Base-by-base conservation (phyloP, 169 alveolate species). In the Cryptosporidium sp. region DNA sequence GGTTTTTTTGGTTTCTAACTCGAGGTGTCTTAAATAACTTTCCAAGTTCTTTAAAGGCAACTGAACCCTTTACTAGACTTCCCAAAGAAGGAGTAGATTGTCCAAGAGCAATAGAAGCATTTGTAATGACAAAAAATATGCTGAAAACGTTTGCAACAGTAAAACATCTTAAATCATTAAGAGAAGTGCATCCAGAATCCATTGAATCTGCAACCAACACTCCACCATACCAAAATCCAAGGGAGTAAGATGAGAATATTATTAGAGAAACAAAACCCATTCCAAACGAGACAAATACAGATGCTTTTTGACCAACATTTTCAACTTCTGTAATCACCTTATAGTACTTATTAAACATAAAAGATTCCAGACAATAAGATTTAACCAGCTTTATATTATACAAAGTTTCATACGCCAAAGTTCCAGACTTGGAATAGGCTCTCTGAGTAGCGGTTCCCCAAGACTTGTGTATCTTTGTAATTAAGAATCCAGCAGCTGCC, bases 211-310 rank as follows among this genome's bases (percentile, higher is more conserved):
- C 52, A 33, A 80, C 75, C 16, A 80, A 26, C 23, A 62, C 74
- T 23, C 94, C 91, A 6, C 94, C 94, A 65, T 92, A 92, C 94
- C 94, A 92, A 73, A 92, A 86, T 21, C 91, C 89, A 35, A 92
- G 86, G 33, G 92, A 86, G 69, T 92, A 85, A 35, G 92, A 80
- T 33, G 85, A 61, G 61, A 84, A 92, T 0, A 85, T 62, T 1
- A 84, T 86, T 12, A 80, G 43, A 26, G 89, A 80, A 16, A 80
- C 89, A 45, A 80, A 3, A 12, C 89, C 89, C 75, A 80, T 80
- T 18, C 89, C 89, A 23, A 80, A 43, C 4, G 89, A 59, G 39
- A 80, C 68, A 21, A 67, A 43, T 29, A 65, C 18, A 12, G 89
- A 80, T 14, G 89, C 89, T 31, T 48, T 59, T 62, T 37, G 48